A percentile compares a stretch with the other conserved stretches of the same genome.
Evolutionary conservation across 164 flowering plant species (phyloP).

Genomic region (Amborella trichopoda): DNA sequence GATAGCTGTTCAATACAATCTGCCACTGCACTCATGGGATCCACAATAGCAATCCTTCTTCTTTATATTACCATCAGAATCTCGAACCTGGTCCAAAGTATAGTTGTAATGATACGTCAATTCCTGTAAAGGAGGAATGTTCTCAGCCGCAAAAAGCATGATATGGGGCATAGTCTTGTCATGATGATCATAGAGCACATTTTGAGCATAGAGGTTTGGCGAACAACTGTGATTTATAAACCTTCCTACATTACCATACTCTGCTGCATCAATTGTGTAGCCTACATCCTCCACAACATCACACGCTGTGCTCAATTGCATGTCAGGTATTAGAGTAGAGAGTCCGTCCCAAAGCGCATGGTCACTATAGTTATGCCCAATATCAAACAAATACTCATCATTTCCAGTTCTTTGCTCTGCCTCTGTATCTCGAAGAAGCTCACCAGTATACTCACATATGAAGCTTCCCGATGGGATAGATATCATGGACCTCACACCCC

Average conservation of each 20-base stretch:
- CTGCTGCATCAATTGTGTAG: constrained; percentile 71
- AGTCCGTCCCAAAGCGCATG: constrained; percentile 29
- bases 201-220: constrained; percentile 85
- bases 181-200: constrained; percentile 74
- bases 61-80: constrained; percentile 55
- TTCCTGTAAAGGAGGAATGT: constrained; percentile 81
- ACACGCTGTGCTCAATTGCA: constrained; percentile 10
- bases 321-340: constrained; percentile 23
- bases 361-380: constrained; percentile 59
- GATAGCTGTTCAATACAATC: constrained; percentile 75
- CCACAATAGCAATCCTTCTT: constrained; percentile 73
- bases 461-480: constrained; percentile 84
- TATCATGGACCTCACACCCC: constrained; percentile 77
- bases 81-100: constrained; percentile 46
- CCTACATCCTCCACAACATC: constrained; percentile 38
- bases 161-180: constrained; percentile 77
- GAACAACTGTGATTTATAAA: constrained; percentile 90
- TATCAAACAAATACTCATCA: constrained; percentile 88
- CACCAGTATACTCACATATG: constrained; percentile 81
- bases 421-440: constrained; percentile 66
- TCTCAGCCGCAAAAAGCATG: constrained; percentile 84
- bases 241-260: constrained; percentile 63
- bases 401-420: constrained; percentile 62
- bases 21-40: constrained; percentile 64
- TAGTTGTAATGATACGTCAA: constrained; percentile 80